phyloP scores from a whole-genome alignment of 768 basidiomycete genomes.

The Panellus pusillus region DNA sequence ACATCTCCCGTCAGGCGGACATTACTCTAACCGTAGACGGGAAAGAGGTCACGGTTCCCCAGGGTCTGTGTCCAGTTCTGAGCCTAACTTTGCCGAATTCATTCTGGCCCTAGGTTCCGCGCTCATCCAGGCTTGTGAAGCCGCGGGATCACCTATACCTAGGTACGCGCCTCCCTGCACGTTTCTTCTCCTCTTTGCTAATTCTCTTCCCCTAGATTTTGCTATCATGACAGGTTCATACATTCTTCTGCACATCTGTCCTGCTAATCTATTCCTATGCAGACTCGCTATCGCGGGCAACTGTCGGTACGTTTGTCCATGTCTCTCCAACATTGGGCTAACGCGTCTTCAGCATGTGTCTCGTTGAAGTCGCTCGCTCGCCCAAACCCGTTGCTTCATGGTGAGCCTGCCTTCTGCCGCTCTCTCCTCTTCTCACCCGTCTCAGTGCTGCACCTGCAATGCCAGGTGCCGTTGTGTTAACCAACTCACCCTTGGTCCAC shows the following conservation, averaged over 20 bases:
- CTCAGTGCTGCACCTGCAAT: slow-evolving; percentile 96
- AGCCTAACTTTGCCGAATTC: not conserved
- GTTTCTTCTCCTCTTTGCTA: slow-evolving; percentile 19
- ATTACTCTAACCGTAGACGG: slow-evolving; percentile 97
- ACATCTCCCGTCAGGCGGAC: slow-evolving; percentile 67
- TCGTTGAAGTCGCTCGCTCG: slow-evolving; percentile 95
- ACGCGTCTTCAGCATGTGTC: slow-evolving; percentile 64
- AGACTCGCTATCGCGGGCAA: slow-evolving; percentile 97
- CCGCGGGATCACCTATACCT: slow-evolving; percentile 79
- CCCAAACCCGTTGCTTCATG: slow-evolving; percentile 96
- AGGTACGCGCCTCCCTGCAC: slow-evolving; percentile 43
- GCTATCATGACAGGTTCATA: slow-evolving; percentile 79
- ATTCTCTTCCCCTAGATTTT: slow-evolving; percentile 52
- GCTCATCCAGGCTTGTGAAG: slow-evolving; percentile 95
- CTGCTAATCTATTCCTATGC: slow-evolving; percentile 4
- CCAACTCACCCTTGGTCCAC: slow-evolving; percentile 88
- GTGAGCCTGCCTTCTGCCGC: slow-evolving; percentile 35
- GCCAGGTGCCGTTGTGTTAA: slow-evolving; percentile 92
- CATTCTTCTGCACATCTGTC: not conserved
- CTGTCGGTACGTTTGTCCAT: slow-evolving; percentile 48
- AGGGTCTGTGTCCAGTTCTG: slow-evolving; percentile 58
- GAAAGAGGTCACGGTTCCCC: slow-evolving; percentile 95
- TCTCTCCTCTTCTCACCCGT: not conserved
- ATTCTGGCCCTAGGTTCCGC: slow-evolving; percentile 67
- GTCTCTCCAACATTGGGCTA: no score